Evolutionary conservation across 2,329 filamentous ascomycete genomes (phyloP), one percentile per base, ranked within the genome.

Genomic region (Alternaria consortialis): DNA sequence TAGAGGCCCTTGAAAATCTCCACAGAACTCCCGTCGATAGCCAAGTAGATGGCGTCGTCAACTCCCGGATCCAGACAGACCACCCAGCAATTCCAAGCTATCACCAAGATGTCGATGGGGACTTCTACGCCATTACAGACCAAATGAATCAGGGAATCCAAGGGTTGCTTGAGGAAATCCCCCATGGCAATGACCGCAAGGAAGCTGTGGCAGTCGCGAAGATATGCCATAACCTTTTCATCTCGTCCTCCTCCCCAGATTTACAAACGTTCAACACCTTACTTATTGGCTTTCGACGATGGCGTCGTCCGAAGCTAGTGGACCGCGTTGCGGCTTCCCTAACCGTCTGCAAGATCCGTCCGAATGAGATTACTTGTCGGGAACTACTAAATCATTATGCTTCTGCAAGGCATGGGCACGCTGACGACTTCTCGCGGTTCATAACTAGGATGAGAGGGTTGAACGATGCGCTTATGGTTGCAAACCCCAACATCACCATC

Each of bases 211-310:
- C 67, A 8, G 52, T 73, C 4, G 67, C 69, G 27, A 77, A 72
- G 56, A 77, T 87, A 17, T 84, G 82, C 60, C 89, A 89, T 77
- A 92, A 92, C 71, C 79, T 95, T 3, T 82, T 92, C 15, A 80
- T 87, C 4, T 88, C 87, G 2, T 75, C 84, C 2, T 81, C 86
- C 17, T 85, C 88, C 0, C 90, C 91, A 0, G 87, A 87, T 63
- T 84, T 91, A 36, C 83, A 88, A 65, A 92, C 89, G 4, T 92
- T 89, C 80, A 93, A 93, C 71, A 84, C 85, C 12, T 82, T 95
- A 27, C 84, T 94, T 3, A 75, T 86, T n/a, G 86, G 86, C n/a
- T 88, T 94, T 52, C 67, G 64, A 48, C 66, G 69, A 34, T 76
- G 72, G 67, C 60, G 69, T 39, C 67, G 64, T n/a, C 60, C 58